Evolutionary conservation across 106 monocot genomes (phyloP).

Genomic region (Ottelia alismoides): DNA sequence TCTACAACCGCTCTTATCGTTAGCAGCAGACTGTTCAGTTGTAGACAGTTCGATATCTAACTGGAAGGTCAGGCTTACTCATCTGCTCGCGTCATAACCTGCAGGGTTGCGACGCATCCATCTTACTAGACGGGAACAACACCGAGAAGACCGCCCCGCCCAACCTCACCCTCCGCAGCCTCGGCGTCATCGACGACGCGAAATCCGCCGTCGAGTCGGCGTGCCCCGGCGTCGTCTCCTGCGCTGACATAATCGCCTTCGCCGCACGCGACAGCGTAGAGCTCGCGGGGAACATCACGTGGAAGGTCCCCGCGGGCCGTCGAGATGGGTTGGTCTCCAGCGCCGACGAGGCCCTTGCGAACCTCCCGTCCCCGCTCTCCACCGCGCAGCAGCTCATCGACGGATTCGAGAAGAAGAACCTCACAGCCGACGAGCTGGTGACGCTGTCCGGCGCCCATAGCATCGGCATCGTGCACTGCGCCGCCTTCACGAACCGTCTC

Average conservation of each 20-base stretch:
- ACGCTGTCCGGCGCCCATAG: conserved; percentile 8
- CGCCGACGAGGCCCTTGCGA: not conserved
- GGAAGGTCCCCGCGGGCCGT: conserved; percentile 6
- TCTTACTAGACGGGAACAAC: not conserved
- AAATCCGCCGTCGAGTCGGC: not conserved
- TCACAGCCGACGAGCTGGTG: conserved; percentile 12
- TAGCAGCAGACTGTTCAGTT: too few relatives aligned
- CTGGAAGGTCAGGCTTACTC: too few relatives aligned
- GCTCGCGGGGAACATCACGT: conserved; percentile 6
- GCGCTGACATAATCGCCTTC: conserved; percentile 38
- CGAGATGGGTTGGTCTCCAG: conserved; percentile 6
- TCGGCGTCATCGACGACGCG: conserved; percentile 8
- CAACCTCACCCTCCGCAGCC: conserved; percentile 6
- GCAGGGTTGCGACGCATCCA: conserved; percentile 11
- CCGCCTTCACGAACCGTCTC: conserved; percentile 4
- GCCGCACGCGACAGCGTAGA: conserved; percentile 19
- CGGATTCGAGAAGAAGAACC: conserved; percentile 3
- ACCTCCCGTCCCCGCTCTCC: not conserved
- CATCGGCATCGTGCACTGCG: conserved; percentile 8
- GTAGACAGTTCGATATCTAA: too few relatives aligned
- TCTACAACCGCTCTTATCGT: too few relatives aligned
- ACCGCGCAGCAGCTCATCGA: not conserved
- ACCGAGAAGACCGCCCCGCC: not conserved
- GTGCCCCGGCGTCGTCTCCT: conserved; percentile 22
- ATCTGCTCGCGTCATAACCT: too few relatives aligned